A percentile compares a stretch with the other conserved stretches of the same genome.
These are phyloP conservation scores for Danielia reshetovae DNA, from an alignment of 805 yeast genomes.

Conservation along the genomic window DNA sequence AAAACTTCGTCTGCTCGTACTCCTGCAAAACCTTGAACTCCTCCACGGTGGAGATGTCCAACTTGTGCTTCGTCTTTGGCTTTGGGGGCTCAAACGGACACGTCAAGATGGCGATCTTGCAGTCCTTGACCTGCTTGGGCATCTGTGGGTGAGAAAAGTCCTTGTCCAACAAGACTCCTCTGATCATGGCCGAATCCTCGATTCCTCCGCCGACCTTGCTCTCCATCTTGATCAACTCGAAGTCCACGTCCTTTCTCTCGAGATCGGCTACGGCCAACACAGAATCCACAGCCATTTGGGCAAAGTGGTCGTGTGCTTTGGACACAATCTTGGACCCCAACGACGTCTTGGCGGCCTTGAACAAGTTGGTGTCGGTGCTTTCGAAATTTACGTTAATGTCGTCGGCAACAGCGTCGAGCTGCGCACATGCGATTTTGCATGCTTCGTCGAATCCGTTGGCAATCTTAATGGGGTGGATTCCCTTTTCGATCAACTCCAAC, in stretches of 20 bases:
- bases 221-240: constrained; percentile 91
- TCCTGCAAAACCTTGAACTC: constrained; percentile 88
- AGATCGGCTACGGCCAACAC: constrained; percentile 89
- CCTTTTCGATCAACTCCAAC: constrained; percentile 87
- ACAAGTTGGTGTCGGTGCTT: constrained; percentile 51
- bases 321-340: constrained; percentile 94
- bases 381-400: constrained; percentile 50
- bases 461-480: constrained; percentile 93
- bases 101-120: constrained; percentile 89
- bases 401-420: constrained; percentile 74
- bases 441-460: constrained; percentile 98
- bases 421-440: constrained; percentile 80
- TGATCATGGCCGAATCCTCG: constrained; percentile 77
- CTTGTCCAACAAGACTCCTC: constrained; percentile 92
- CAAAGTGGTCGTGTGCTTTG: constrained; percentile 88
- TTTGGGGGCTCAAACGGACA: constrained; percentile 99
- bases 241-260: constrained; percentile 91
- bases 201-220: constrained; percentile 95
- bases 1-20: constrained; percentile 88
- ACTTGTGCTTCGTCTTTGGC: constrained; percentile 97
- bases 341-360: constrained; percentile 92
- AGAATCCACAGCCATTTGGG: constrained; percentile 96
- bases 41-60: constrained; percentile 89
- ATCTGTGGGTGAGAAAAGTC: constrained; percentile 98
- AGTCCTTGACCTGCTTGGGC: constrained; percentile 77